phyloP scores from a whole-genome alignment of 108 stramenopile genomes.

The Skeletonema marinoi region DNA sequence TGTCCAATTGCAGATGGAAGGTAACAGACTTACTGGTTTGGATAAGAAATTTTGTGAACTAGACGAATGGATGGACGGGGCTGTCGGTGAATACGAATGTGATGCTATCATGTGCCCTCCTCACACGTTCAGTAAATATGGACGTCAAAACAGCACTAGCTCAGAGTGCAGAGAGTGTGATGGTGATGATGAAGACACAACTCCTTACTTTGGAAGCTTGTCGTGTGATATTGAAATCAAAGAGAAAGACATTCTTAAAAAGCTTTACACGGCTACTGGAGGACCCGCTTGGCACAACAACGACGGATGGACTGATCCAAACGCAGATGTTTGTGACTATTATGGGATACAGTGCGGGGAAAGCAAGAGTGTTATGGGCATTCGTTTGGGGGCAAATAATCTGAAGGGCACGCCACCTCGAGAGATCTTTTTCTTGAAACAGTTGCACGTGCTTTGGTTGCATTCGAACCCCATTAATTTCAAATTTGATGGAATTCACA shows the following conservation, averaged over 20 bases:
- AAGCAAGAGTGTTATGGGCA: slow-evolving; percentile 60
- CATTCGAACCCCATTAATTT: slow-evolving; percentile 83
- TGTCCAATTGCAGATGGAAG: slow-evolving; percentile 73
- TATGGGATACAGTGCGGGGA: slow-evolving; percentile 74
- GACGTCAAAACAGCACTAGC: slow-evolving; percentile 58
- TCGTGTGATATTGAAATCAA: slow-evolving; percentile 52
- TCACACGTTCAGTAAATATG: slow-evolving; percentile 58
- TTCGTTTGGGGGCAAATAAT: slow-evolving; percentile 77
- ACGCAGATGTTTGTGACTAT: slow-evolving; percentile 71
- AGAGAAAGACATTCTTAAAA: slow-evolving; percentile 65
- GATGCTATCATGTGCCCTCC: slow-evolving; percentile 77
- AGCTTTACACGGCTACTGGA: slow-evolving; percentile 62
- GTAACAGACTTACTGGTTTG: slow-evolving; percentile 65
- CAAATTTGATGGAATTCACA: slow-evolving; percentile 77
- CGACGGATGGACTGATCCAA: slow-evolving; percentile 70
- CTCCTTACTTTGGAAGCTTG: slow-evolving; percentile 65
- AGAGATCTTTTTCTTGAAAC: slow-evolving; percentile 72
- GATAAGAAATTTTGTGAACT: slow-evolving; percentile 61
- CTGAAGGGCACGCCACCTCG: slow-evolving; percentile 72
- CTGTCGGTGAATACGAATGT: slow-evolving; percentile 59
- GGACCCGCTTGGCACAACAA: slow-evolving; percentile 55
- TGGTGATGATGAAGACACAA: slow-evolving; percentile 38
- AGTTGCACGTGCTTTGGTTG: slow-evolving; percentile 73
- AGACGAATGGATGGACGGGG: slow-evolving; percentile 66
- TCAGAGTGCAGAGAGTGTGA: slow-evolving; percentile 62